Percentiles rank a stretch among this genome's conserved stretches.
Evolutionary conservation across 768 basidiomycete genomes (phyloP).

Genomic region (Psilocybe cyanescens): DNA sequence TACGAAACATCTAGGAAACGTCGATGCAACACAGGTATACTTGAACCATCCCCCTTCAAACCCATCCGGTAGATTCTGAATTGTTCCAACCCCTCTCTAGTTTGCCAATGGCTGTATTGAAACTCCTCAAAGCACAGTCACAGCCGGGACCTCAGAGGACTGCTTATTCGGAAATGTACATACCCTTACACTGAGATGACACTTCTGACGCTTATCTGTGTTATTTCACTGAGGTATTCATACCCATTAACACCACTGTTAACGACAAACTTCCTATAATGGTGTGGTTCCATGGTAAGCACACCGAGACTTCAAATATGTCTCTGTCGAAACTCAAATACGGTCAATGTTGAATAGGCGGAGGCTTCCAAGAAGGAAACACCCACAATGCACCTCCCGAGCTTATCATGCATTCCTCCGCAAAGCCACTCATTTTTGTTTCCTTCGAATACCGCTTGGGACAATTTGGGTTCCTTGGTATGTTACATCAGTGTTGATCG

Average conservation of each 20-base stretch:
- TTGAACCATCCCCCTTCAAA: background rate
- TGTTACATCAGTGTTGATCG: background rate
- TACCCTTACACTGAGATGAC: background rate
- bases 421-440: slow-evolving; percentile 39
- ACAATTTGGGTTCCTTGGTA: slow-evolving; percentile 45
- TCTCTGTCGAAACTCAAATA: background rate
- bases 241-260: slow-evolving; percentile 30
- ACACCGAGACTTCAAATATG: too few relatives aligned
- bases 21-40: slow-evolving; percentile 38
- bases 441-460: slow-evolving; percentile 47
- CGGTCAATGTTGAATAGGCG: slow-evolving; percentile 29
- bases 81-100: slow-evolving; percentile 19
- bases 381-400: slow-evolving; percentile 36
- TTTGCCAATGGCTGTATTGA: slow-evolving; percentile 38
- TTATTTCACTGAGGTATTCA: slow-evolving; percentile 30
- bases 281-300: slow-evolving; percentile 46
- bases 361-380: slow-evolving; percentile 43
- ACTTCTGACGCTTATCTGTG: background rate
- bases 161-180: slow-evolving; percentile 47
- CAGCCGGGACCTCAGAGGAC: slow-evolving; percentile 41
- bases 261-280: slow-evolving; percentile 37
- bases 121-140: slow-evolving; percentile 31
- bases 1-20: slow-evolving; percentile 35
- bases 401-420: slow-evolving; percentile 33
- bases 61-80: too few relatives aligned